Evolutionary conservation across 2,329 filamentous ascomycete genomes (phyloP), one percentile per base, ranked within the genome.

Genomic region (Colletotrichum sansevieriae): DNA sequence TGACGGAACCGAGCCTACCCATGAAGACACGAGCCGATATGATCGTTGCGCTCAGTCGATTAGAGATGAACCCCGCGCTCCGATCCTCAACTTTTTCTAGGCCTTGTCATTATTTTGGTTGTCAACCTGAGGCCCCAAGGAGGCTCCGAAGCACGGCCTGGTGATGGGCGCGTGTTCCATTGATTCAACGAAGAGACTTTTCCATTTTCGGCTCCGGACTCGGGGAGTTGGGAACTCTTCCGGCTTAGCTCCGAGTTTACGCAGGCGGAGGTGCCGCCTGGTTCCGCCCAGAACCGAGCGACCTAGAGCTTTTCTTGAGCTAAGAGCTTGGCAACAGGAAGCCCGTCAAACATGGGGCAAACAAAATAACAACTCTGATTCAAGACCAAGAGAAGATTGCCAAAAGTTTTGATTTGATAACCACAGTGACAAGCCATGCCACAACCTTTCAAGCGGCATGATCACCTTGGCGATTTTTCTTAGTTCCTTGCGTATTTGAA

Each of bases 21-120:
- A 39, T 33, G 33, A n/a, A 15, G 18, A 22, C 9, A 18, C 20
- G 43, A 57, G 29, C 51, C 41, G 61, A 22, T 39, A 39, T 18
- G 25, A 33, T 8, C 4, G 29, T 49, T 22, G 61, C 52, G 46
- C 13, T 39, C 18, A 11, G 37, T 47, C 29, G n/a, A 33, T 33
- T 41, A 4, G 20, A 15, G 33, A 22, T 20, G 11, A 22, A 55
- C 56, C 63, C 46, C 56, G 47, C 46, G 63, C 63, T 29, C 39
- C 8, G 33, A 51, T 58, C 22, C 15, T 33, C 12, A 15, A 37
- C 3, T 44, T 33, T 8, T 37, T 15, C 11, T n/a, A 22, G 44
- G 33, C 35, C 54, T 41, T 29, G 22, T 58, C 52, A 33, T 39
- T 25, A 43, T 47, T n/a, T 41, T 33, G 22, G 44, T 46, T 56